phyloP scores from a whole-genome alignment of 139 green algal species.

The Chlorella sp. region DNA sequence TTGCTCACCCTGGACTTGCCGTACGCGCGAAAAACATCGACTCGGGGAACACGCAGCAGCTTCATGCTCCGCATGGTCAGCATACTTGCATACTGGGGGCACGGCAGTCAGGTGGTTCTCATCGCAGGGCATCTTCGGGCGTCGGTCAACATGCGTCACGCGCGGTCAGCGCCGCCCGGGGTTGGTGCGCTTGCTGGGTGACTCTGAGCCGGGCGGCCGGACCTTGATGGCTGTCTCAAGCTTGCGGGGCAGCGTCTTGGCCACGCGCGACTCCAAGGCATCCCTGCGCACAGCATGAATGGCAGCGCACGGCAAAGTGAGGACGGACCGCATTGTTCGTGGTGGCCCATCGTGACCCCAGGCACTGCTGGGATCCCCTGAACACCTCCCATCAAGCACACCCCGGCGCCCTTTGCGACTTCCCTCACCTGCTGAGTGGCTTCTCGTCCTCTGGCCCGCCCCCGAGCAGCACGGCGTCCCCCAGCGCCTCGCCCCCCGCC shows the following conservation, averaged over 20 bases:
- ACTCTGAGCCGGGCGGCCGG: constrained; percentile 21
- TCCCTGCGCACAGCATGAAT: constrained; percentile 15
- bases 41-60: too few relatives aligned
- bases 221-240: constrained; percentile 44
- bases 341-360: too few relatives aligned
- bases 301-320: too few relatives aligned
- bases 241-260: constrained; percentile 32
- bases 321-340: too few relatives aligned
- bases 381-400: neutral
- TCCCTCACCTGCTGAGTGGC: constrained; percentile 15
- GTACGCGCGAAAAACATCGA: too few relatives aligned
- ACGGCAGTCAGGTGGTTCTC: too few relatives aligned
- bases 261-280: constrained; percentile 22
- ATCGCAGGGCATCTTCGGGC: too few relatives aligned
- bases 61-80: too few relatives aligned
- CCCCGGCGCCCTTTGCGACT: neutral
- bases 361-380: too few relatives aligned
- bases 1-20: too few relatives aligned
- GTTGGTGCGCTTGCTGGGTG: constrained; percentile 17
- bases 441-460: constrained; percentile 25
- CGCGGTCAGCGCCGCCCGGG: constrained; percentile 22
- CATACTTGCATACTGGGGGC: too few relatives aligned
- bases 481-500: neutral
- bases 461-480: constrained; percentile 7
- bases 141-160: too few relatives aligned